A percentile compares a stretch with the other conserved stretches of the same genome.
phyloP scores from a whole-genome alignment of 2,329 filamentous ascomycete species.

The Cadophora gregata region DNA sequence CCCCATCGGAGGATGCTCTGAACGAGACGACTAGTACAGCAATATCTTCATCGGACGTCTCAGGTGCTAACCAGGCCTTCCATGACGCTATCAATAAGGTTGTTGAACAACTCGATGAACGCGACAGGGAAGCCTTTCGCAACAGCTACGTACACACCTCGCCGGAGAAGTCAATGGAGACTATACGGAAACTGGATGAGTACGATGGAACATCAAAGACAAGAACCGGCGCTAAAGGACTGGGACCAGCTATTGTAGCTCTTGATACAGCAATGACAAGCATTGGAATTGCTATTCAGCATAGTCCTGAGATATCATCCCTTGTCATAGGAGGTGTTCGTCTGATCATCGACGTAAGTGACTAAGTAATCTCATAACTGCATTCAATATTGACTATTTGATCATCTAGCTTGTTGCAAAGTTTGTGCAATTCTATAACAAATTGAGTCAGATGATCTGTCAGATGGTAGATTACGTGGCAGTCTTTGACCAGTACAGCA shows the following conservation, averaged over 20 bases:
- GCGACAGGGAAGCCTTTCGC: not conserved
- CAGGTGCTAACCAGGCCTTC: not conserved
- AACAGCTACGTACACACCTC: not conserved
- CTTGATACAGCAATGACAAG: not conserved
- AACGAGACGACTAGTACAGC: not conserved
- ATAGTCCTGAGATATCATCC: constrained; percentile 6
- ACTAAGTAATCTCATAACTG: not conserved
- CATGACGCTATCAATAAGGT: not conserved
- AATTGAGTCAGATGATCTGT: constrained; percentile 3
- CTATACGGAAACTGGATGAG: not conserved
- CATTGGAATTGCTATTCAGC: constrained; percentile 2
- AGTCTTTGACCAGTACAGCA: not conserved
- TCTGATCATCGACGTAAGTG: constrained; percentile 10
- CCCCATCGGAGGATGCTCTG: too few species aligned
- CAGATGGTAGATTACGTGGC: not conserved
- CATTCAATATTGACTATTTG: not conserved
- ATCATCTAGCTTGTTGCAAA: not conserved
- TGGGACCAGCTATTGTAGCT: not conserved
- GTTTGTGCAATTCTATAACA: constrained; percentile 8
- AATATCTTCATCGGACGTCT: not conserved
- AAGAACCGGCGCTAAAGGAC: not conserved
- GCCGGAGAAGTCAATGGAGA: not conserved
- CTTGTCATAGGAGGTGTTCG: constrained; percentile 7
- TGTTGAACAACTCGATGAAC: not conserved
- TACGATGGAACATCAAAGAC: not conserved